Evolutionary conservation across 768 basidiomycete genomes (phyloP), one percentile per base, ranked within the genome.

Genomic region (Podaxis sp.): DNA sequence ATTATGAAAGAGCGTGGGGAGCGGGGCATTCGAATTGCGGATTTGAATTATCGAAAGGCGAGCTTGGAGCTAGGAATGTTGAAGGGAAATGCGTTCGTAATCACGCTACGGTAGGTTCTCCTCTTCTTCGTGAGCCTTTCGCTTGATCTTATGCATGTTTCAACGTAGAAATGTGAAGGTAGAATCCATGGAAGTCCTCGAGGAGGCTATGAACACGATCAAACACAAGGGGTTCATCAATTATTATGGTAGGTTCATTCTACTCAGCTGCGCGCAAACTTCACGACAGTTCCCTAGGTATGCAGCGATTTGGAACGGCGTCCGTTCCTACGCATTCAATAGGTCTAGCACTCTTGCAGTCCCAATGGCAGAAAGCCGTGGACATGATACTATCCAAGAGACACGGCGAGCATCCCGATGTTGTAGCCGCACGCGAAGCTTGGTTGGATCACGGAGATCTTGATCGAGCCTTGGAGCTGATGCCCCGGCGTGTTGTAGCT

Each of bases 301-400:
- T 99, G 96, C 97, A 99, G 71, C 90, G 97, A 11, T 99, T 99
- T 76, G 97, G 97, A 53, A 99, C 96, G 2, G 95, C 97, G 15
- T 89, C 94, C 36, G 88, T 99, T 41, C 95, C 96, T 3, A 99
- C 97, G 0, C 97, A 99, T 70, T 80, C 90, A 2, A 96, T 99
- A 60, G 97, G 97, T 17, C 83, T 99, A 20, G 91, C 94, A 3
- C 79, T 99, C 41, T 82, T 99, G 24, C 87, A 86, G 68, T 91
- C 91, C 1, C 89, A 98, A 66, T 99, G 96, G 96, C 87, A 91
- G 58, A 83, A 84, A 64, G 97, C 97, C 4, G 81, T 93, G 40
- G 86, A 89, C 17, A 77, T 97, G 67, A 87, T 99, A 56, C 81
- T 99, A 44, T 84, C 86, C 58, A 85, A 86, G 58, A 82, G 97